Evolutionary conservation across 768 basidiomycete genomes (phyloP).

Genomic region (Boletus reticuloceps): DNA sequence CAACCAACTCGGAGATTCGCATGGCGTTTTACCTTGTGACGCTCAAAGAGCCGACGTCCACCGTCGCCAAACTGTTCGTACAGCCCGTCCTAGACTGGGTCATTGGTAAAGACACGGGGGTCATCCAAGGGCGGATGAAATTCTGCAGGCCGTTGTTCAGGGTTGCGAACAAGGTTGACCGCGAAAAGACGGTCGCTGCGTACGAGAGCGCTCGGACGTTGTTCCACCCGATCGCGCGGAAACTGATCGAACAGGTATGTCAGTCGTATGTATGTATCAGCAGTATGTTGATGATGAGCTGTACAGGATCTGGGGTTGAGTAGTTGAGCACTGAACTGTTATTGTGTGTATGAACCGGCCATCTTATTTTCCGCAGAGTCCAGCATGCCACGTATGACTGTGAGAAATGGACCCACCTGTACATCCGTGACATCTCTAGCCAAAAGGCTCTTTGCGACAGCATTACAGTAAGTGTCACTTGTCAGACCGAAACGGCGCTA

Average conservation of each 20-base stretch:
- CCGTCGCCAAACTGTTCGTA: slow-evolving; percentile 31
- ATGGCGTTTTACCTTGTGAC: slow-evolving; percentile 51
- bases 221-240: slow-evolving; percentile 53
- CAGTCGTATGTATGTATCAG: no score
- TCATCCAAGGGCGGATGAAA: slow-evolving; percentile 54
- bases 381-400: no score
- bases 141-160: slow-evolving; percentile 51
- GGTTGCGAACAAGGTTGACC: slow-evolving; percentile 37
- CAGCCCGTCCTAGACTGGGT: slow-evolving; percentile 46
- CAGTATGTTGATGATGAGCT: neutral
- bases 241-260: slow-evolving; percentile 48
- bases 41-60: slow-evolving; percentile 36
- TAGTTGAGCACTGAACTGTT: neutral
- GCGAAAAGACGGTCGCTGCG: slow-evolving; percentile 33
- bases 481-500: no score
- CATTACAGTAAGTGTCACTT: no score
- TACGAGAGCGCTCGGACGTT: slow-evolving; percentile 32
- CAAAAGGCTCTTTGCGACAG: no score
- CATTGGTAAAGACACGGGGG: slow-evolving; percentile 37
- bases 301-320: slow-evolving; percentile 26
- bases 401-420: no score
- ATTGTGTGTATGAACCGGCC: no score
- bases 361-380: no score
- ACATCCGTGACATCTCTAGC: no score
- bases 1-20: slow-evolving; percentile 51